Conservation (phyloP, 805 yeast species). For the Candida broadrunensis region DNA sequence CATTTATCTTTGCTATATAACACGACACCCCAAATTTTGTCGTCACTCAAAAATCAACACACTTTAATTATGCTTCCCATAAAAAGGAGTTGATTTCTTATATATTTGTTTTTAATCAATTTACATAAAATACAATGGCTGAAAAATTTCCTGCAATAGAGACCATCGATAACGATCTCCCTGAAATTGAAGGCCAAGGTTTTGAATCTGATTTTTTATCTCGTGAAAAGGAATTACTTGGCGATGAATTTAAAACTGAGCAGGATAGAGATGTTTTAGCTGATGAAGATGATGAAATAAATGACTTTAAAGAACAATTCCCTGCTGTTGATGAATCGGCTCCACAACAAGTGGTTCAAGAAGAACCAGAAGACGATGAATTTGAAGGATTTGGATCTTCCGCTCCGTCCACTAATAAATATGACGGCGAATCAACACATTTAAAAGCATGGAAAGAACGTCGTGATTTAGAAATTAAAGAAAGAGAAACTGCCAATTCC, state of each 20-base stretch:
- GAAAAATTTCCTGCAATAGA: conserved; percentile 76
- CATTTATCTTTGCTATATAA: too few species aligned
- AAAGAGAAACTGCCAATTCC: conserved; percentile 71
- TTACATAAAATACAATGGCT: conserved; percentile 58
- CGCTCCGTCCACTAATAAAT: conserved; percentile 13
- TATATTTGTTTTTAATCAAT: too few species aligned
- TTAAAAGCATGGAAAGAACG: conserved; percentile 75
- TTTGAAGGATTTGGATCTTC: conserved; percentile 28
- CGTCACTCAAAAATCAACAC: too few species aligned
- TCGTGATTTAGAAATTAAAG: conserved; percentile 71
- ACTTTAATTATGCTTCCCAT: too few species aligned
- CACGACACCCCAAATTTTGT: too few species aligned
- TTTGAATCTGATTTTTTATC: conserved; percentile 56
- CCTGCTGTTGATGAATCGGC: conserved; percentile 50
- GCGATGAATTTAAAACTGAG: conserved; percentile 69
- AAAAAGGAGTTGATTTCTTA: too few species aligned
- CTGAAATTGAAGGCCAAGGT: conserved; percentile 28
- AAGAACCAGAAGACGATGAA: conserved; percentile 31
- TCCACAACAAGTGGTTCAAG: conserved; percentile 14
- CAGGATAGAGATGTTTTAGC: conserved; percentile 50
- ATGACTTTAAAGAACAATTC: conserved; percentile 61
- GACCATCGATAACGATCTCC: conserved; percentile 29
- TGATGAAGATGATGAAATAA: conserved; percentile 43
- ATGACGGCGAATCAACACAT: conserved; percentile 48
- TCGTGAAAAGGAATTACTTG: conserved; percentile 65